Conservation (phyloP, 1,139 yeast species). For the Geotrichum citri-aurantii region DNA sequence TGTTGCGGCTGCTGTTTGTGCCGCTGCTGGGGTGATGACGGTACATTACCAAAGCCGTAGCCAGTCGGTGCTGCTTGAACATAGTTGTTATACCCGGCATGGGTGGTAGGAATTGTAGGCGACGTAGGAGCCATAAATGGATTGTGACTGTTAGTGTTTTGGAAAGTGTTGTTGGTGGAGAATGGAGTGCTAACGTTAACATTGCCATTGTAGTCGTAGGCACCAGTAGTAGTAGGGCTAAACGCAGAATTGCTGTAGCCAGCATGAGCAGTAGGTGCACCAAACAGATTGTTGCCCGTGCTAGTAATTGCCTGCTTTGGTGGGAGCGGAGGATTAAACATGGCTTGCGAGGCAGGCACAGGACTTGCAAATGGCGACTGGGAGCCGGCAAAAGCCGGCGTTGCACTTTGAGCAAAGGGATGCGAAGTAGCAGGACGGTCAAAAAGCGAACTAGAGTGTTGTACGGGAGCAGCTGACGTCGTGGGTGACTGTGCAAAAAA, state of each 20-base stretch:
- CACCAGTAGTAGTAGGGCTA: slow-evolving; percentile 65
- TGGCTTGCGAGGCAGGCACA: not conserved
- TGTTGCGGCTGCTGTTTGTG: slow-evolving; percentile 12
- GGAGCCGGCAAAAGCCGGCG: not conserved
- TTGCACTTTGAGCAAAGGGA: not conserved
- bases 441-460: not conserved
- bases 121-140: not conserved
- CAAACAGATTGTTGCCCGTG: not conserved
- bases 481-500: not conserved
- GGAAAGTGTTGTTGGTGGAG: slow-evolving; percentile 22
- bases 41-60: slow-evolving; percentile 82
- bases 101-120: slow-evolving; percentile 71
- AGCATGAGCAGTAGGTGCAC: slow-evolving; percentile 39
- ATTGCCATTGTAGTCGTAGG: slow-evolving; percentile 30
- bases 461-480: not conserved
- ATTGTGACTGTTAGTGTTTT: slow-evolving; percentile 2
- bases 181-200: not conserved
- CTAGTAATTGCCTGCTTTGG: not conserved
- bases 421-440: not conserved
- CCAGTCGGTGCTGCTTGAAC: slow-evolving; percentile 75
- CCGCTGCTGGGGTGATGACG: slow-evolving; percentile 31
- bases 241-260: slow-evolving; percentile 63
- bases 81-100: slow-evolving; percentile 31
- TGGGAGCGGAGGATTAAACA: not conserved
- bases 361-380: not conserved